Evolutionary conservation across 2,329 filamentous ascomycete species (phyloP).

Genomic region (Trichoderma brevicompactum): DNA sequence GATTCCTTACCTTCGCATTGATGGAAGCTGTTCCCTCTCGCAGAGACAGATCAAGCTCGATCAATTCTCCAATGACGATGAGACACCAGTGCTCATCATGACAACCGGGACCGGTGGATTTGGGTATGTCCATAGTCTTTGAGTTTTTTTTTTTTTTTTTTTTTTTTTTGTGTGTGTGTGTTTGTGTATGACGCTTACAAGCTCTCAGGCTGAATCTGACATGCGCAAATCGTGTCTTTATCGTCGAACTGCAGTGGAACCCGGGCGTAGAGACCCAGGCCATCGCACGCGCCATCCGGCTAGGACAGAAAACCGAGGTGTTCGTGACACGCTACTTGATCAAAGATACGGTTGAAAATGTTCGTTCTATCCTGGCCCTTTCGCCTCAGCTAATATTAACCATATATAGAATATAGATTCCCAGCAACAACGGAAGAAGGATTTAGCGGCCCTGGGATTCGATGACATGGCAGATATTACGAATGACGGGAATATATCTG

Average conservation of each 20-base stretch:
- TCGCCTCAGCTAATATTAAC: not conserved
- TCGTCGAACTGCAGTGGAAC: conserved; percentile 61
- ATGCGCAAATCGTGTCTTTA: conserved; percentile 52
- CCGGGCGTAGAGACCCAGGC: conserved; percentile 58
- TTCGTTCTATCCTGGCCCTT: conserved; percentile 33
- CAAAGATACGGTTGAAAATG: conserved; percentile 49
- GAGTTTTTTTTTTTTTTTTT: not conserved
- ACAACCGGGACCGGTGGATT: conserved; percentile 57
- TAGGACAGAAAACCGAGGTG: conserved; percentile 52
- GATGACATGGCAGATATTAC: no score
- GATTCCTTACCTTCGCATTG: conserved; percentile 47
- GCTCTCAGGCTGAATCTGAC: conserved; percentile 51
- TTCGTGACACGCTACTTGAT: conserved; percentile 52
- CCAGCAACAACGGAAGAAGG: no score
- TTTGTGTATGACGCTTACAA: not conserved
- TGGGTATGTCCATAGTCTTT: conserved; percentile 42
- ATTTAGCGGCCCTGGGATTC: no score
- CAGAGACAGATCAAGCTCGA: conserved; percentile 46
- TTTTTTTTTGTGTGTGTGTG: no score
- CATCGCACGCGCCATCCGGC: conserved; percentile 52
- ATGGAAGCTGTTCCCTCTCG: conserved; percentile 47
- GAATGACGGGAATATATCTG: no score
- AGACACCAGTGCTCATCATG: conserved; percentile 46
- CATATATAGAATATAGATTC: not conserved
- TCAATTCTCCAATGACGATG: conserved; percentile 40